Evolutionary conservation across 345 rosid species (phyloP).

Genomic region (Rhizophora apiculata): DNA sequence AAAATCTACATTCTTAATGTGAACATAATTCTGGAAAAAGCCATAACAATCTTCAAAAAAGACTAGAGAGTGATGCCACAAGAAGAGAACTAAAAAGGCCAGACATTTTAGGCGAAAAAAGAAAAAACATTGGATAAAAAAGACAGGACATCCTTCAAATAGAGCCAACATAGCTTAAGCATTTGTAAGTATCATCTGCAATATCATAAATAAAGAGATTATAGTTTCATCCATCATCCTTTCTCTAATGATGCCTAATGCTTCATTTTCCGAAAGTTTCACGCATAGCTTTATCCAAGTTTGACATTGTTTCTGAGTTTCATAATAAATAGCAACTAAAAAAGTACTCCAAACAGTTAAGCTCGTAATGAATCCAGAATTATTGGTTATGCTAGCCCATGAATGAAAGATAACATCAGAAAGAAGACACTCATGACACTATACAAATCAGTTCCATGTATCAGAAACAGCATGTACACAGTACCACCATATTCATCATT

Average conservation of each 20-base stretch:
- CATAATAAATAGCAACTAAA: conserved; percentile 1
- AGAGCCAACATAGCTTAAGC: not conserved
- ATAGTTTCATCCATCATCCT: too few species aligned
- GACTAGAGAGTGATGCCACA: too few species aligned
- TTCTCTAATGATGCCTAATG: too few species aligned
- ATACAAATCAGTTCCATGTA: conserved; percentile 19
- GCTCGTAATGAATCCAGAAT: conserved; percentile 7
- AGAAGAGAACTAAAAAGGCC: too few species aligned
- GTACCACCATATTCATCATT: conserved; percentile 1
- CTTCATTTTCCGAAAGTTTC: too few species aligned
- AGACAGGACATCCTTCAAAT: not conserved
- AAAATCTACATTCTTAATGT: too few species aligned
- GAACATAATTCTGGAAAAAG: too few species aligned
- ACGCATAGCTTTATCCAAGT: not conserved
- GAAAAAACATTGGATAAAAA: not conserved
- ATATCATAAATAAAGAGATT: too few species aligned
- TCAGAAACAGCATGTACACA: conserved; percentile 38
- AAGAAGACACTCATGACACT: conserved; percentile 15
- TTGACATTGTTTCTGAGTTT: not conserved
- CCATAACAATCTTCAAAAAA: too few species aligned
- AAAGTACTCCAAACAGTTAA: not conserved
- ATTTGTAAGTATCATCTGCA: not conserved
- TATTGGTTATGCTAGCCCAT: conserved; percentile 10
- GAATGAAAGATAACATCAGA: not conserved
- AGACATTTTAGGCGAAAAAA: not conserved